These are phyloP conservation scores for Sarocladium strictum DNA, from an alignment of 2,329 filamentous ascomycete species.

Conservation along the genomic window DNA sequence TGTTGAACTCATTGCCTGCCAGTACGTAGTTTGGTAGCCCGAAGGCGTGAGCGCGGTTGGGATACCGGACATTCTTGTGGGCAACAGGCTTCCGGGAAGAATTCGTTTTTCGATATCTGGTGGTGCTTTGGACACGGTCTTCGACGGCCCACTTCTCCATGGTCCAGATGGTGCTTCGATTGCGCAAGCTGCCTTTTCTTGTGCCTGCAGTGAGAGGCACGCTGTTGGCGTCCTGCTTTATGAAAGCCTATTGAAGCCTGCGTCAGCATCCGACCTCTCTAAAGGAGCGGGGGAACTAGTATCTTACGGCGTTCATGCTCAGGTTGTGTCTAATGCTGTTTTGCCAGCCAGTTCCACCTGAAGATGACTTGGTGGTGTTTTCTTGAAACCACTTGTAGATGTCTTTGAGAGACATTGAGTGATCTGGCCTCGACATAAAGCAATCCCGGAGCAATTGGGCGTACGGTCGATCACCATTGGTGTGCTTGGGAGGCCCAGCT, in stretches of 20 bases:
- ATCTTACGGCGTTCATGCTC: slow-evolving; percentile 82
- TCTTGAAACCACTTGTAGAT: slow-evolving; percentile 87
- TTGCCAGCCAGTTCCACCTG: slow-evolving; percentile 78
- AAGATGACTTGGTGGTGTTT: slow-evolving; percentile 74
- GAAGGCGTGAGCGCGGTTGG: slow-evolving; percentile 1
- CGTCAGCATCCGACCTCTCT: neutral
- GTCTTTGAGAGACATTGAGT: slow-evolving; percentile 73
- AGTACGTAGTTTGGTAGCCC: neutral
- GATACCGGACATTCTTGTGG: neutral
- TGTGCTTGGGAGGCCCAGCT: neutral
- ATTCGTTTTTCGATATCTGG: slow-evolving; percentile 59
- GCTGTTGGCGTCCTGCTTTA: slow-evolving; percentile 25
- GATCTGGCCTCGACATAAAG: slow-evolving; percentile 45
- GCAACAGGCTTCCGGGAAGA: slow-evolving; percentile 19
- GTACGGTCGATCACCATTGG: neutral
- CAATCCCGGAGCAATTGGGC: neutral
- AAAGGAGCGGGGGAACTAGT: neutral
- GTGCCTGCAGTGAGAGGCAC: slow-evolving; percentile 17
- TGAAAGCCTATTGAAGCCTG: slow-evolving; percentile 28
- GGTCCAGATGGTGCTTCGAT: slow-evolving; percentile 72
- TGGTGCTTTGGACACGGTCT: slow-evolving; percentile 79
- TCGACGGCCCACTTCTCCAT: slow-evolving; percentile 63
- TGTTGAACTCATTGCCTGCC: neutral
- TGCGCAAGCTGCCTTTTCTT: slow-evolving; percentile 24
- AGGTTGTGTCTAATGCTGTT: slow-evolving; percentile 95